Evolutionary conservation across 345 rosid genomes (phyloP), one percentile per base, ranked within the genome.

Genomic region (Isatis tinctoria): DNA sequence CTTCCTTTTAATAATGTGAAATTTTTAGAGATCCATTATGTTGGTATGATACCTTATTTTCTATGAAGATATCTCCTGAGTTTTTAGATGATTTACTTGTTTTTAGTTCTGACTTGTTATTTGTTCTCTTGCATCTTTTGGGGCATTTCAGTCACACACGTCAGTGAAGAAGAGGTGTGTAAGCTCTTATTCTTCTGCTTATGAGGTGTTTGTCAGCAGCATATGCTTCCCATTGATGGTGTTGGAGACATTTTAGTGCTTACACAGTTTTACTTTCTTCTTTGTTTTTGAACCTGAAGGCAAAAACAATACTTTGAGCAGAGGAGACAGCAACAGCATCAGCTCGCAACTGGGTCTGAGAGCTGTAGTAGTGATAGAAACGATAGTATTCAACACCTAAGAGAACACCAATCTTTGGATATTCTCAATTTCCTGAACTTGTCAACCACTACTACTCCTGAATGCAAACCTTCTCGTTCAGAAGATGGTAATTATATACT

Each of bases 281-380:
- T 27, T 58, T 45, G 41, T 70, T 52, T 22, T 53, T 65, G 40
- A 75, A 63, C 20, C 64, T 56, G 9, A 53, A 93, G 98, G 87
- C 98, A 93, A 83, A 88, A 82, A 68, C 97, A 90, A 49, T 93
- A 87, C 74, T 93, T 93, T 32, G 98, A 93, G 76, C 97, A 88
- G 85, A 86, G 77, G 86, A 88, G 89, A 70, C 78, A 86, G 44
- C 86, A 81, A 37, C 85, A 79, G 62, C 85, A 83, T 57, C 84
- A 81, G 77, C 68, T 75, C 71, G 3, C 52, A 4, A 77, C 74
- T 68, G 86, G 74, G 61, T 39, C 56, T 45, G 89, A 82, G 66
- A 67, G 73, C 69, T 51, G 60, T 54, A 65, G n/a, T 14, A 83
- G 78, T 74, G 85, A 70, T 75, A 61, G 32, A 44, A 75, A 28